Conservation (phyloP, 1,284 basidiomycete genomes). For the Tilletia indica region DNA sequence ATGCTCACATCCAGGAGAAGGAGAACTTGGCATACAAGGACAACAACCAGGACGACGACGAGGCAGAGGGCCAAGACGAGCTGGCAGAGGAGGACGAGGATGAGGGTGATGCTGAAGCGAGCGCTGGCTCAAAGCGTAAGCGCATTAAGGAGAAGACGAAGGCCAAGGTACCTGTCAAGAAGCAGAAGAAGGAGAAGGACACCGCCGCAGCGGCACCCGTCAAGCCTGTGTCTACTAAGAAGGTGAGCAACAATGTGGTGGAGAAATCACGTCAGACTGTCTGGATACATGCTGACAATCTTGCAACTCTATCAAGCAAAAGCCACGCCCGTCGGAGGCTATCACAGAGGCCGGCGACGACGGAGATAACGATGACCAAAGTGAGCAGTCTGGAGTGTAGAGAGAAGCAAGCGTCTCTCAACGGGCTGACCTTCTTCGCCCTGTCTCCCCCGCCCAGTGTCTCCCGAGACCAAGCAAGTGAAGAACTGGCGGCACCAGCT, state of each 20-base stretch:
- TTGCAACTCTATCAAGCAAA: background rate
- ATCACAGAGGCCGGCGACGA: slow-evolving; percentile 12
- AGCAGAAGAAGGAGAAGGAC: slow-evolving; percentile 10
- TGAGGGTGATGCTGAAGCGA: slow-evolving; percentile 10
- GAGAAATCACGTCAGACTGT: too few species aligned
- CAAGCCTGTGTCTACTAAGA: slow-evolving; percentile 7
- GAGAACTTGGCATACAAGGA: background rate
- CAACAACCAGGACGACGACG: slow-evolving; percentile 8
- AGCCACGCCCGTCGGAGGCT: slow-evolving; percentile 10
- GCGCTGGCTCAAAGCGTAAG: slow-evolving; percentile 18
- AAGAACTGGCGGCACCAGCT: slow-evolving; percentile 78
- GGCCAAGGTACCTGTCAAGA: slow-evolving; percentile 23
- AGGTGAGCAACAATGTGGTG: background rate
- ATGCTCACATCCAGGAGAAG: slow-evolving; percentile 45
- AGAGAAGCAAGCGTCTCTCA: background rate
- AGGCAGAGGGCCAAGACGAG: background rate
- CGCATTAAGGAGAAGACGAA: slow-evolving; percentile 17
- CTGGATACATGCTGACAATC: too few species aligned
- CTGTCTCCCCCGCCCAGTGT: background rate
- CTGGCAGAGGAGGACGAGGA: slow-evolving; percentile 19
- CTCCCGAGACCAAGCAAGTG: slow-evolving; percentile 63
- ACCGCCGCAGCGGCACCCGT: background rate
- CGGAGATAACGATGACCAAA: slow-evolving; percentile 9
- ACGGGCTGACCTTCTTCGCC: background rate
- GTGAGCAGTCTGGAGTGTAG: background rate